A percentile compares a stretch with the other conserved stretches of the same genome.
These are phyloP conservation scores for Boletus sp. DNA, from an alignment of 768 basidiomycete genomes.

Conservation along the genomic window DNA sequence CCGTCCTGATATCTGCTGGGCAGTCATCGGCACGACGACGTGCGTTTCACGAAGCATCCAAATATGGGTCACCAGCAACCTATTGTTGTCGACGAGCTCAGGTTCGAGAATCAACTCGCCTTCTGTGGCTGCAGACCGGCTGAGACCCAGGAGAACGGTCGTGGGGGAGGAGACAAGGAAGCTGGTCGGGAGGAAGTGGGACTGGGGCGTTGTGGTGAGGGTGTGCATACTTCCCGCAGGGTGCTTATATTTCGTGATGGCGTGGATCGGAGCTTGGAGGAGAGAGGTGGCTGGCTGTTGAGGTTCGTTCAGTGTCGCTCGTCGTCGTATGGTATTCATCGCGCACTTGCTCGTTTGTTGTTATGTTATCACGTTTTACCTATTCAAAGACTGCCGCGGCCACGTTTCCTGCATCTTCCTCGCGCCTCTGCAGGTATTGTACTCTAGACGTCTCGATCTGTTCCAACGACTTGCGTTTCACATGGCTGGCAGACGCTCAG, in stretches of 20 bases:
- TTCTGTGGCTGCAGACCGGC: slow-evolving; percentile 18
- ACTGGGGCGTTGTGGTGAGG: slow-evolving; percentile 70
- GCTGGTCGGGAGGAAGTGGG: slow-evolving; percentile 63
- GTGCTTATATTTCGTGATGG: slow-evolving; percentile 75
- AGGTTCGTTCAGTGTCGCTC: neutral
- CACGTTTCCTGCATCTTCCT: neutral
- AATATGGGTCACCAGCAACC: slow-evolving; percentile 95
- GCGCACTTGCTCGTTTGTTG: neutral
- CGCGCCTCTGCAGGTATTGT: neutral
- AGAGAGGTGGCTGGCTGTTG: slow-evolving; percentile 35
- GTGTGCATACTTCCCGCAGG: slow-evolving; percentile 76
- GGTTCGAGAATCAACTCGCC: slow-evolving; percentile 4
- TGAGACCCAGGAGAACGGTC: slow-evolving; percentile 17
- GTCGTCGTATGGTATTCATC: neutral
- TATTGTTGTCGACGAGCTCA: slow-evolving; percentile 34
- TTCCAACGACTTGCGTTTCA: neutral
- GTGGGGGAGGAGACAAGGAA: slow-evolving; percentile 19
- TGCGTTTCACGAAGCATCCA: slow-evolving; percentile 80
- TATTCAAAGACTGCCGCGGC: neutral
- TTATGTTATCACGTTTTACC: neutral
- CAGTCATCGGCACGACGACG: slow-evolving; percentile 86
- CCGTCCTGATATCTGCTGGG: slow-evolving; percentile 87
- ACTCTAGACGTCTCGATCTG: neutral
- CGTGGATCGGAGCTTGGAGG: slow-evolving; percentile 56
- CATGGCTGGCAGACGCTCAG: neutral